Evolutionary conservation across 2,329 filamentous ascomycete species (phyloP), one percentile per base, ranked within the genome.

Genomic region (Grosmannia serpens): DNA sequence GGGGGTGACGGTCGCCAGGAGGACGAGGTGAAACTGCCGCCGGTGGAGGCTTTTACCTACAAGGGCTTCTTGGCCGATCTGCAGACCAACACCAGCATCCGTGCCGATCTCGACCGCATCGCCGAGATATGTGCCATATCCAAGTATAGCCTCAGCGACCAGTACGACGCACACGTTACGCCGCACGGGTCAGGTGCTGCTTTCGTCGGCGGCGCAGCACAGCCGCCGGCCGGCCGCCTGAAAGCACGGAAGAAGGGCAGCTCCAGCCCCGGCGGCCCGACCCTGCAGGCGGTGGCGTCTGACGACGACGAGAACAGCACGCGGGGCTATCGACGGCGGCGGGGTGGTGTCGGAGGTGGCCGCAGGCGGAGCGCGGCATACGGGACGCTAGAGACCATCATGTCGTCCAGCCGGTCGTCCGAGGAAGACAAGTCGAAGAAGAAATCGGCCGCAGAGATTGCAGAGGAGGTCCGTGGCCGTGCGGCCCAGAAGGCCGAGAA

Each of bases 51-150:
- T 15, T 86, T 85, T 64, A 82, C 76, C 57, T 85, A 85, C 72
- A 84, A 82, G 67, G 81, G 78, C 62, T 84, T 86, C 65, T 78
- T 86, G 60, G 71, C 71, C 1, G 71, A 74, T 31, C 50, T 64
- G 55, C 71, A 72, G 55, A 66, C 65, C 5, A 70, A 70, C 7
- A 70, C 70, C 54, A 75, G 79, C 59, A 81, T 85, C 60, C 75
- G 75, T 56, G 74, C 81, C 15, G 81, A 85, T 64, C 71, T 86
- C 55, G 82, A 86, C 61, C 77, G 81, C 47, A 86, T 86, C 64
- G 83, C 83, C 13, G 83, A 86, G 67, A 86, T 86, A 35, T 86
- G 83, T 69, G 83, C 83, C 44, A 75, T 80, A 38, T 85, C 82
- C 15, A 77, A 80, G 50, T 86, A 85, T 67, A 85, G 82, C 47